Evolutionary conservation across 2,329 filamentous ascomycete genomes (phyloP).

Genomic region (Aspergillus intermedius): DNA sequence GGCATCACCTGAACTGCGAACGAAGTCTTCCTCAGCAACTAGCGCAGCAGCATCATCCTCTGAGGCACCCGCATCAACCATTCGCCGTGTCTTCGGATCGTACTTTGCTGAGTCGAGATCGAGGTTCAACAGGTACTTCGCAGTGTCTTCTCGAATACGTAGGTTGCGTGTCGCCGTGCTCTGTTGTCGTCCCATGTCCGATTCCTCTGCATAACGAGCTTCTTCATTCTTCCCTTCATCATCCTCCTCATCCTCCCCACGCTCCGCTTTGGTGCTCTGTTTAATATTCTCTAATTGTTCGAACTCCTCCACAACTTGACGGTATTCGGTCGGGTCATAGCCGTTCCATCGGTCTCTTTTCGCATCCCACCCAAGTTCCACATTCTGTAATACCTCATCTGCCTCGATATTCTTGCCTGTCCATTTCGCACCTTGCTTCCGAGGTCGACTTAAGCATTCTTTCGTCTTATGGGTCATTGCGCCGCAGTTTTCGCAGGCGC

Average conservation of each 20-base stretch:
- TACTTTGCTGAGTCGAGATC: constrained; percentile 96
- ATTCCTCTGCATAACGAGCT: constrained; percentile 79
- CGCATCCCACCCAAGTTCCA: constrained; percentile 89
- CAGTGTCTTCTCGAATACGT: constrained; percentile 89
- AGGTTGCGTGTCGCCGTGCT: constrained; percentile 85
- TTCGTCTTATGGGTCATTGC: constrained; percentile 94
- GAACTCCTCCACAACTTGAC: constrained; percentile 80
- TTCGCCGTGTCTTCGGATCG: constrained; percentile 88
- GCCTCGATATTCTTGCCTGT: constrained; percentile 90
- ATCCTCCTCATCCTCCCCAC: constrained; percentile 36
- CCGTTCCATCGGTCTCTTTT: constrained; percentile 98
- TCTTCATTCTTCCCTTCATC: constrained; percentile 49
- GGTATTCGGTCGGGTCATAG: constrained; percentile 86
- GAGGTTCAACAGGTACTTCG: constrained; percentile 90
- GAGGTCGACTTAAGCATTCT: constrained; percentile 81
- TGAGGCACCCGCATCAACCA: constrained; percentile 78
- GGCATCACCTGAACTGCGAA: constrained; percentile 82
- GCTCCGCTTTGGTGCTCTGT: constrained; percentile 46
- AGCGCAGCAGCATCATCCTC: constrained; percentile 72
- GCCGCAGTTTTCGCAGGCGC: constrained; percentile 97
- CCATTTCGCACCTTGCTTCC: constrained; percentile 85
- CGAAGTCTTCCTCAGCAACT: constrained; percentile 88
- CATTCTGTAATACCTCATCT: constrained; percentile 78
- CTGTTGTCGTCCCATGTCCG: constrained; percentile 92
- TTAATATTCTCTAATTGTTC: constrained; percentile 75